Base-by-base conservation (phyloP, 176 grass and related monocot species). In the Pontederia paniculata region DNA sequence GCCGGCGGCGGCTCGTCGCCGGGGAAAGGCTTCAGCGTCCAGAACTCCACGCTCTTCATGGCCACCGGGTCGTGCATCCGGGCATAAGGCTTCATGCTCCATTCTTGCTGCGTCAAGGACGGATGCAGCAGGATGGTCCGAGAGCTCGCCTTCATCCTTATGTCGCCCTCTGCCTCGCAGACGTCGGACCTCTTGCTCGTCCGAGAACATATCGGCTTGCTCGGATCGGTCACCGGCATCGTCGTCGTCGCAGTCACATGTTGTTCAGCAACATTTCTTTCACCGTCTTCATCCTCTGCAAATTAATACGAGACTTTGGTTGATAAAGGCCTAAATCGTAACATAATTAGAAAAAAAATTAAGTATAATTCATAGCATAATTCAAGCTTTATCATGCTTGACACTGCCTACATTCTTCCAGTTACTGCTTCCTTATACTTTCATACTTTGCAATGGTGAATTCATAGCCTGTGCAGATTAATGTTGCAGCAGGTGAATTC, bases 111-210 rank as follows among this genome's bases (percentile, higher is more conserved):
- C 49, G 78, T 50, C 9, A 45, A 62, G 3, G 42, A 21, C 44
- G 64, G 44, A 57, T 51, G 71, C 0, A 58, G 62, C 54, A 70
- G 70, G 44, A 88, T 44, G 21, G 63, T 73, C 55, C 72, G 72
- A 25, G 42, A 16, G 12, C 48, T 65, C 1, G 75, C 79, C 28
- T 51, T 15, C 7, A 88, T 58, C 41, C 84, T 76, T 18, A 83
- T 72, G 28, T 88, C 84, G 43, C 79, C 84, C 13, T 73, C 55
- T 0, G 79, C 79, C 65, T 79, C 72, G 68, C 84, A 88, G 44
- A 76, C 82, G 48, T 82, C 75, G 2, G 84, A 88, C 13, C 75
- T 76, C 10, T 65, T 80, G 72, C 79, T 88, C 44, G 84, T 76
- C 56, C 70, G 74, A 48, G 54, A 52, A 72, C 84, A 88, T 47